These are phyloP conservation scores for Colletotrichum theobromicola DNA, from an alignment of 2,329 filamentous ascomycete genomes.

Conservation along the genomic window DNA sequence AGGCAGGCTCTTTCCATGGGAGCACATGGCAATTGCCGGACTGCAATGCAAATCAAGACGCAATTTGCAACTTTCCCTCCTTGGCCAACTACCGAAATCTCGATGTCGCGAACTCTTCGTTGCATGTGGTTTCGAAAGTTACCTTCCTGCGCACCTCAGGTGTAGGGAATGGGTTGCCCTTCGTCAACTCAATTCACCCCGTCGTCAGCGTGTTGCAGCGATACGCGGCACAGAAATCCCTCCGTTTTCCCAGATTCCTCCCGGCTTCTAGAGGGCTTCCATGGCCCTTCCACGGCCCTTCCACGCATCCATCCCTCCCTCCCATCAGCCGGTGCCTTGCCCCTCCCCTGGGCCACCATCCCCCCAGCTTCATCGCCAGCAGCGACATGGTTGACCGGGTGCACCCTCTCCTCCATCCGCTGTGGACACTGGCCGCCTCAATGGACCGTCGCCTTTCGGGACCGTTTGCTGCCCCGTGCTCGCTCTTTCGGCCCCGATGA, in stretches of 20 bases:
- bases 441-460: not conserved
- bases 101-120: not conserved
- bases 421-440: not conserved
- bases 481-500: not conserved
- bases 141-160: not conserved
- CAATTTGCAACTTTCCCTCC: not conserved
- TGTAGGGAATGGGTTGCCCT: not conserved
- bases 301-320: not conserved
- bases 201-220: not conserved
- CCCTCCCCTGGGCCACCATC: not conserved
- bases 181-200: not conserved
- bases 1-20: not conserved
- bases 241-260: not conserved
- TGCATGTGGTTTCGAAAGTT: not conserved
- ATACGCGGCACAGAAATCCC: not conserved
- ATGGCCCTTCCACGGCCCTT: constrained; percentile 3
- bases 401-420: constrained; percentile 11
- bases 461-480: constrained; percentile 5
- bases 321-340: not conserved
- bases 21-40: not conserved
- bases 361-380: constrained; percentile 5
- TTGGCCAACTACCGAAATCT: not conserved
- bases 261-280: constrained; percentile 7
- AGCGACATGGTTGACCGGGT: constrained; percentile 7
- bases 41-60: not conserved